Percentiles rank a stretch among this genome's conserved stretches.
Conservation (phyloP, 1,284 basidiomycete genomes). For the Sporisorium sorghi region DNA sequence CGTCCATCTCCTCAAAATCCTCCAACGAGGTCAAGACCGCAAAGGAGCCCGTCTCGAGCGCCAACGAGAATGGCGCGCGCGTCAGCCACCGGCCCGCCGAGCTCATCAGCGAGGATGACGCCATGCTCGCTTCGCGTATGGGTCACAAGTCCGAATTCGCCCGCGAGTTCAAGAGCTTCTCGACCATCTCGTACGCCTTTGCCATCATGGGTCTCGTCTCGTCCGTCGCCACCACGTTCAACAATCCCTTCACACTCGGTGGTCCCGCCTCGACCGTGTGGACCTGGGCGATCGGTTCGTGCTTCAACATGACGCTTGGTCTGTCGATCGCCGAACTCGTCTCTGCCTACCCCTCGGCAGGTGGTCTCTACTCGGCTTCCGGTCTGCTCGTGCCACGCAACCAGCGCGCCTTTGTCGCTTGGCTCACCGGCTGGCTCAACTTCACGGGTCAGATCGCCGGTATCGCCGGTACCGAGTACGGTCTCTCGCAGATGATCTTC, state of each 20-base stretch:
- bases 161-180: constrained; percentile 67
- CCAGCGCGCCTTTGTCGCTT: constrained; percentile 74
- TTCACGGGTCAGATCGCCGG: constrained; percentile 87
- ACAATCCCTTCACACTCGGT: constrained; percentile 62
- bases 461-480: constrained; percentile 87
- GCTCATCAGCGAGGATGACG: constrained; percentile 62
- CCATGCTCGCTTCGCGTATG: constrained; percentile 58
- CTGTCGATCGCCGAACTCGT: constrained; percentile 68
- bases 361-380: constrained; percentile 77
- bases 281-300: constrained; percentile 67
- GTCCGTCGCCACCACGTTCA: constrained; percentile 67
- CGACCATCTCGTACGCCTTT: constrained; percentile 67
- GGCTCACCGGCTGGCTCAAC: constrained; percentile 78
- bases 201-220: constrained; percentile 69
- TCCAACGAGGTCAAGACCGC: constrained; percentile 38
- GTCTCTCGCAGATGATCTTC: constrained; percentile 88
- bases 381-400: constrained; percentile 63
- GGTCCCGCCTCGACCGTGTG: constrained; percentile 66
- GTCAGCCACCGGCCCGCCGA: constrained; percentile 48
- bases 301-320: constrained; percentile 66
- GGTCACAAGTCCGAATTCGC: constrained; percentile 68
- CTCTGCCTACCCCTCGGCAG: constrained; percentile 82
- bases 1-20: constrained; percentile 46
- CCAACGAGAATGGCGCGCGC: constrained; percentile 43
- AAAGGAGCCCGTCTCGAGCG: constrained; percentile 25